Percentiles rank a stretch among this genome's conserved stretches.
Conservation (phyloP, 2,329 filamentous ascomycete species). For the Penicillium polonicum region DNA sequence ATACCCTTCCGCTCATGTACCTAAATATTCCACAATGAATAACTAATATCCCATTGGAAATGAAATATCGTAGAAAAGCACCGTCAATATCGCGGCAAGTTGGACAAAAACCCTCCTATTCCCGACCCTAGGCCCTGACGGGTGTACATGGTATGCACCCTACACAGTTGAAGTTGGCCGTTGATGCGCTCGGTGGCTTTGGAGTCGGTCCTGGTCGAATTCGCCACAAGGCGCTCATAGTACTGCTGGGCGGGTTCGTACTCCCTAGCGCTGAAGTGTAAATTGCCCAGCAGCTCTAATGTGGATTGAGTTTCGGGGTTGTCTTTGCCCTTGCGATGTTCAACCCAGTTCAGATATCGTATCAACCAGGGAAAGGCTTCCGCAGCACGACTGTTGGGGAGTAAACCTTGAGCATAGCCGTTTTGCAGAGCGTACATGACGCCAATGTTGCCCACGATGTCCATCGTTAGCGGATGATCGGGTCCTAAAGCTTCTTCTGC, state of each 20-base stretch:
- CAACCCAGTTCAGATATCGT: conserved; percentile 31
- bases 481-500: conserved; percentile 29
- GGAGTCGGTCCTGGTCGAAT: conserved; percentile 9
- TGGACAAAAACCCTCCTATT: conserved; percentile 21
- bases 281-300: conserved; percentile 24
- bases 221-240: conserved; percentile 25
- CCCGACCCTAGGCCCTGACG: conserved; percentile 12
- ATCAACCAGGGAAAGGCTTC: conserved; percentile 29
- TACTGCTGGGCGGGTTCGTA: conserved; percentile 29
- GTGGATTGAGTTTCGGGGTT: conserved; percentile 25
- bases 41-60: background rate
- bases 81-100: conserved; percentile 22
- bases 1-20: no score
- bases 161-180: conserved; percentile 26
- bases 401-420: background rate
- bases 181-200: conserved; percentile 16
- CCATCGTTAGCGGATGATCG: conserved; percentile 29
- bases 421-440: conserved; percentile 29
- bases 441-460: conserved; percentile 29
- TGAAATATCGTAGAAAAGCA: no score
- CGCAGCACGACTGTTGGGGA: conserved; percentile 10
- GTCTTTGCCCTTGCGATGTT: conserved; percentile 22
- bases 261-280: conserved; percentile 24
- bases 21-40: no score
- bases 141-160: conserved; percentile 22